Conservation (phyloP, 2,329 filamentous ascomycete species). For the Ceratocystiopsis minuta region DNA sequence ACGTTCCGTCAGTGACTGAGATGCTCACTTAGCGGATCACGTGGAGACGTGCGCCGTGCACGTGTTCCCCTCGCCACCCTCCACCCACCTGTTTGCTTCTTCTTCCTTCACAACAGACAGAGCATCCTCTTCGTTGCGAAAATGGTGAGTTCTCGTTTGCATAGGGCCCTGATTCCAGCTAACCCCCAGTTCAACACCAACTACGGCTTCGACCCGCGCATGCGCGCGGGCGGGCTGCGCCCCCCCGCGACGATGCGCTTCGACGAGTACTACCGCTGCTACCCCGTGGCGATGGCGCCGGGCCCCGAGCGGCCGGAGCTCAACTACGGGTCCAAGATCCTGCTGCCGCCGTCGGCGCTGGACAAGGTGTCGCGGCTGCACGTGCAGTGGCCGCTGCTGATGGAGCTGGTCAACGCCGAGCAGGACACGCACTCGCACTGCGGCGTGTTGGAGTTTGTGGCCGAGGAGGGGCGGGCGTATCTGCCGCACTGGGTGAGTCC, state of each 20-base stretch:
- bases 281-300: slow-evolving; percentile 85
- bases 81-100: too few relatives aligned
- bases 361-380: slow-evolving; percentile 93
- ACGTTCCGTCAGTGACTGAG: too few relatives aligned
- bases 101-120: too few relatives aligned
- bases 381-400: slow-evolving; percentile 92
- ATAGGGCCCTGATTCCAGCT: too few relatives aligned
- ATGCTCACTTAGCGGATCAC: too few relatives aligned
- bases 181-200: not conserved
- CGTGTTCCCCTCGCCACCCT: too few relatives aligned
- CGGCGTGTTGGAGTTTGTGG: slow-evolving; percentile 92
- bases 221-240: slow-evolving; percentile 18
- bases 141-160: too few relatives aligned
- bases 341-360: slow-evolving; percentile 86
- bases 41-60: too few relatives aligned
- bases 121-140: too few relatives aligned
- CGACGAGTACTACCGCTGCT: slow-evolving; percentile 97
- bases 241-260: slow-evolving; percentile 51
- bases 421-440: slow-evolving; percentile 70
- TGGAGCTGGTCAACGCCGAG: slow-evolving; percentile 84
- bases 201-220: slow-evolving; percentile 9
- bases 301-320: slow-evolving; percentile 75
- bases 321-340: slow-evolving; percentile 94
- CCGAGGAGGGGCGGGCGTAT: slow-evolving; percentile 92
- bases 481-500: slow-evolving; percentile 75